Base-by-base conservation (phyloP, 306 rosid genomes). In the Macrotyloma uniflorum region DNA sequence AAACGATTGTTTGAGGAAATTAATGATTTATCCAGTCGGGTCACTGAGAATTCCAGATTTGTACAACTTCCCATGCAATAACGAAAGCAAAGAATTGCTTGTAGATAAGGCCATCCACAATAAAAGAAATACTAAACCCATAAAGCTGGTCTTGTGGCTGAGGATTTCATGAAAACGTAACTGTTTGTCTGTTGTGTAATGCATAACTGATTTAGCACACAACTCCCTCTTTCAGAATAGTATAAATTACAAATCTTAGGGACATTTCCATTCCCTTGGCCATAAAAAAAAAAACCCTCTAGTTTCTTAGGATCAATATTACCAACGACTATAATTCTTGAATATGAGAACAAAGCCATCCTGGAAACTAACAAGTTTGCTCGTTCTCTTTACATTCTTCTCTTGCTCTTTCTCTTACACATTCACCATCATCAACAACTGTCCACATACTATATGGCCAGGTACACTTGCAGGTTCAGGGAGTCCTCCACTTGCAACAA, bases 351-450 rank as follows among this genome's bases (percentile, higher is more conserved):
- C 47, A 8, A 74, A 65, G 49, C 24, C 84, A 70, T 55, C 74
- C 46, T 64, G 68, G 70, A 67, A 62, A 72, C 73, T 63, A 28
- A 71, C 42, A 6, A 42, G 15, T 49, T 78, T 80, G 46, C 38
- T 59, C 35, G 36, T 80, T 51, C 35, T 80, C 61, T 47, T 76
- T 74, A 30, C 72, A 11, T 68, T 80, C 65, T 57, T 79, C 62
- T 66, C 87, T 47, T 47, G 43, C 10, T 70, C 89, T 15, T 24
- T 36, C 49, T 83, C 79, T 0, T 20, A 66, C 87, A 84, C 79
- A 46, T 93, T 93, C 89, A 88, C 88, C 73, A 72, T 93, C 45
- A 84, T 68, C 79, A 91, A 93, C 89, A 86, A 87, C 82, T 93
- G 98, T 77, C 87, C 74, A 0, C 26, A 85, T 28, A 87, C 93